Percentiles rank a stretch among this genome's conserved stretches.
Conservation (phyloP, 2,329 filamentous ascomycete species). For the Arthrobotrys entomopaga region DNA sequence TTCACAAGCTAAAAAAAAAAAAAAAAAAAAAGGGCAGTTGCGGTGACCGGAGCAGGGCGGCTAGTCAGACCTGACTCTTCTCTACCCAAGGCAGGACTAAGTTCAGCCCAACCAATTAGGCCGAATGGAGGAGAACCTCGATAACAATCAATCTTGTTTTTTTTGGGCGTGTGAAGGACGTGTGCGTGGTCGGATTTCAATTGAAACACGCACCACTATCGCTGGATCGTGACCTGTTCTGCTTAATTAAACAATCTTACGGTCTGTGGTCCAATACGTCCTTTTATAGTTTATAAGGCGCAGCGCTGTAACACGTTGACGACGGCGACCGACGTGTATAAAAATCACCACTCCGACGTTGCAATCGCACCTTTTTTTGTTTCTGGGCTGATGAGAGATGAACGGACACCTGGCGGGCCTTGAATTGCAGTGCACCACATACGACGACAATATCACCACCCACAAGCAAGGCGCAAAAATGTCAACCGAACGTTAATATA, state of each 20-base stretch:
- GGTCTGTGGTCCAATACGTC: too few species aligned
- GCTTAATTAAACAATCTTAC: too few species aligned
- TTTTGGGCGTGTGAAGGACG: conserved; percentile 9
- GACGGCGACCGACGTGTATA: conserved; percentile 13
- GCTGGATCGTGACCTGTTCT: conserved; percentile 35
- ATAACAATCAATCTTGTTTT: not conserved
- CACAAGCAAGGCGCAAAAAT: too few species aligned
- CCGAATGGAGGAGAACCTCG: conserved; percentile 19
- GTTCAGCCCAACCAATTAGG: conserved; percentile 28
- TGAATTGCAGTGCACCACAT: too few species aligned
- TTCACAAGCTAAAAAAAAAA: conserved; percentile 1
- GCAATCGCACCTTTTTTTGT: conserved; percentile 1
- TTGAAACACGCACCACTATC: conserved; percentile 41
- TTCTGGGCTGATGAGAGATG: conserved; percentile 21
- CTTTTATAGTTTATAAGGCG: conserved; percentile 1
- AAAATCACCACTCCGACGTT: not conserved
- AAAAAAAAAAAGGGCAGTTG: conserved; percentile 9
- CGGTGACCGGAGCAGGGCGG: conserved; percentile 37
- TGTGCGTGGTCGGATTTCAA: conserved; percentile 6
- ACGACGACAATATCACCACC: too few species aligned
- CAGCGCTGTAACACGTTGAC: conserved; percentile 12
- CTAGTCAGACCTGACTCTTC: conserved; percentile 33
- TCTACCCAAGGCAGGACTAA: not conserved
- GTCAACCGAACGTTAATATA: conserved; percentile 48
- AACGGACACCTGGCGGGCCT: not conserved